phyloP scores from a whole-genome alignment of 1,284 basidiomycete species.

The Rhizoctonia solani region DNA sequence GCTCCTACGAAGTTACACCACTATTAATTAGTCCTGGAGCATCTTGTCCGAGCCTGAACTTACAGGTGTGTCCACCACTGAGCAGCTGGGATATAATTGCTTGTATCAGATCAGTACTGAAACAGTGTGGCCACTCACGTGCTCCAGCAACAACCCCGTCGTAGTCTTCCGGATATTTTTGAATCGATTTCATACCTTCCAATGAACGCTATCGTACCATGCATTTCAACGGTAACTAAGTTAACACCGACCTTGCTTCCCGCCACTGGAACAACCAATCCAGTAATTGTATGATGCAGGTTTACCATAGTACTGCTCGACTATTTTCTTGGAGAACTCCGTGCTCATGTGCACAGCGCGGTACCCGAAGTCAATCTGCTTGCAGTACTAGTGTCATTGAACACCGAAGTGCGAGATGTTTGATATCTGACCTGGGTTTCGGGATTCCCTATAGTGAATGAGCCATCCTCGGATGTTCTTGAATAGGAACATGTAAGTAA shows the following conservation, averaged over 20 bases:
- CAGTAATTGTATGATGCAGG: constrained; percentile 23
- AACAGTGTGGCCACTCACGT: neutral
- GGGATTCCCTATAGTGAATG: constrained; percentile 17
- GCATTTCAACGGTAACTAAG: neutral
- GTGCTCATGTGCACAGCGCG: constrained; percentile 27
- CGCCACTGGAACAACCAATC: constrained; percentile 29
- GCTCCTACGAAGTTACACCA: neutral
- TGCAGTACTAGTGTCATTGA: neutral
- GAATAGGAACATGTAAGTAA: neutral
- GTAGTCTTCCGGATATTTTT: constrained; percentile 20
- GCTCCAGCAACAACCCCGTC: constrained; percentile 21
- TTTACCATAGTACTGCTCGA: constrained; percentile 1
- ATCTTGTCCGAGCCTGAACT: neutral
- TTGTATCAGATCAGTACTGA: constrained; percentile 31
- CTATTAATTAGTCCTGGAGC: neutral
- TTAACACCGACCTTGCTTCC: constrained; percentile 16
- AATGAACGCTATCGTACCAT: no score
- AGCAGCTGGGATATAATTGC: neutral
- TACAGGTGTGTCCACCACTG: constrained; percentile 31
- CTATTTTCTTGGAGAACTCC: constrained; percentile 1
- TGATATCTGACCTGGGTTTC: constrained; percentile 2
- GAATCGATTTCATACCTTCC: constrained; percentile 24
- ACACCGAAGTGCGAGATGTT: no score
- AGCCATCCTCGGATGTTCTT: constrained; percentile 5
- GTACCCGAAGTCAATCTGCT: constrained; percentile 26